Evolutionary conservation across 2,329 filamentous ascomycete species (phyloP).

Genomic region (Sporothrix inflata): DNA sequence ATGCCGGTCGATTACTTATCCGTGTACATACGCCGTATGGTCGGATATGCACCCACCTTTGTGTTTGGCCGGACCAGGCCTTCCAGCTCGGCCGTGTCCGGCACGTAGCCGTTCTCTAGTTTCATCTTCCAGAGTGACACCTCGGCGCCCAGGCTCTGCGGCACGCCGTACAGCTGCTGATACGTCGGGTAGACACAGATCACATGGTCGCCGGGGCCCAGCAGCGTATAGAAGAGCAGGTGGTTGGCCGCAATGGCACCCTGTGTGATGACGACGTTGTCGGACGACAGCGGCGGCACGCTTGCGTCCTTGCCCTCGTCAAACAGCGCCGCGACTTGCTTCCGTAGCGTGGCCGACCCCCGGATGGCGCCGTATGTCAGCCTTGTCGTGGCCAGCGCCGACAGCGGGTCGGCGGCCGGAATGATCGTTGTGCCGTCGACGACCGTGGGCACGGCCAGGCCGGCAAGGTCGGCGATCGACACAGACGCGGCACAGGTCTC

Average conservation of each 20-base stretch:
- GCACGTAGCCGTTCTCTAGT: conserved; percentile 66
- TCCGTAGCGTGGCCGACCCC: conserved; percentile 67
- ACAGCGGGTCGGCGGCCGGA: conserved; percentile 43
- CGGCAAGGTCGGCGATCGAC: conserved; percentile 69
- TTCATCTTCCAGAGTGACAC: conserved; percentile 76
- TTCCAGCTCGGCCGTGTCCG: conserved; percentile 68
- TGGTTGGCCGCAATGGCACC: conserved; percentile 88
- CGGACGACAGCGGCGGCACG: conserved; percentile 51
- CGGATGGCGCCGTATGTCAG: conserved; percentile 75
- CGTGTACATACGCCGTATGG: too few species aligned
- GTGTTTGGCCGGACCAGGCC: conserved; percentile 68
- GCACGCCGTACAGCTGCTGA: conserved; percentile 79
- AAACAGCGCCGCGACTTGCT: conserved; percentile 62
- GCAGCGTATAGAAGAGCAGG: conserved; percentile 71
- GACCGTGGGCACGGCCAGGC: conserved; percentile 58
- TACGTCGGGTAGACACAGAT: conserved; percentile 87
- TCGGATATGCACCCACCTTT: conserved; percentile 58
- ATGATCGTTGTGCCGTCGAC: conserved; percentile 35
- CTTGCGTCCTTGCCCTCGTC: conserved; percentile 41
- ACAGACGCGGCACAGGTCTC: conserved; percentile 79
- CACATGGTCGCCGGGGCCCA: conserved; percentile 78
- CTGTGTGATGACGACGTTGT: conserved; percentile 75
- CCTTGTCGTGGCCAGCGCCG: conserved; percentile 53
- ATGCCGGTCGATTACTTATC: background rate
- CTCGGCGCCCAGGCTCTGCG: conserved; percentile 72